Conservation (phyloP, 768 basidiomycete genomes). For the Psilocybe sp. region DNA sequence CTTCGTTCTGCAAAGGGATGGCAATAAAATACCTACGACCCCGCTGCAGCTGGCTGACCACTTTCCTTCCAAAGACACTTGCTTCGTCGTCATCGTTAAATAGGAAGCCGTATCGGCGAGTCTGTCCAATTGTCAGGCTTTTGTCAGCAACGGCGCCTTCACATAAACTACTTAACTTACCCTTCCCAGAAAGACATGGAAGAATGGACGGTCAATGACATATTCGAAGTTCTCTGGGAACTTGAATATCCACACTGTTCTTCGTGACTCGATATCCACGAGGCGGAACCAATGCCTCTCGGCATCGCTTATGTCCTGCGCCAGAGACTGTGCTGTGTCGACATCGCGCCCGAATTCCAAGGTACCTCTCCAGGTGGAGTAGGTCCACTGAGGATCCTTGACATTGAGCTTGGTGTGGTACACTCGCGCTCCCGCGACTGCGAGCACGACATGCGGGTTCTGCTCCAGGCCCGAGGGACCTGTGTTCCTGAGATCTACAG, state of each 20-base stretch:
- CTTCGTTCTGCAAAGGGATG: constrained; percentile 4
- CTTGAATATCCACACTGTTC: constrained; percentile 68
- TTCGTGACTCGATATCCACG: constrained; percentile 51
- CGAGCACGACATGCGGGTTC: constrained; percentile 42
- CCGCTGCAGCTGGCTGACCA: constrained; percentile 28
- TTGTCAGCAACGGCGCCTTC: background rate
- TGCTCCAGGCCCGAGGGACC: constrained; percentile 27
- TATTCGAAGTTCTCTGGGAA: constrained; percentile 65
- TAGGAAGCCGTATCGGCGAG: constrained; percentile 49
- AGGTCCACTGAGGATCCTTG: constrained; percentile 51
- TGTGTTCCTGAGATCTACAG: constrained; percentile 12
- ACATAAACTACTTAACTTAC: constrained; percentile 45
- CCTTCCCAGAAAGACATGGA: constrained; percentile 85
- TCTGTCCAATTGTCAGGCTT: constrained; percentile 51
- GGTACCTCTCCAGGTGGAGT: constrained; percentile 57
- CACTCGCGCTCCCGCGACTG: constrained; percentile 53
- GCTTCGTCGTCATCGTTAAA: constrained; percentile 52
- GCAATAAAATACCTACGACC: constrained; percentile 18
- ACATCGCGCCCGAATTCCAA: constrained; percentile 51
- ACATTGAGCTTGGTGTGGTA: constrained; percentile 55
- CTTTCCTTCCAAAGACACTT: constrained; percentile 33
- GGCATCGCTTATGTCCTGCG: constrained; percentile 18
- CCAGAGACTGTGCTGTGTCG: constrained; percentile 29
- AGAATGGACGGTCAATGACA: constrained; percentile 84
- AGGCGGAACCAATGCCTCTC: constrained; percentile 62